A percentile compares a stretch with the other conserved stretches of the same genome.
phyloP scores from a whole-genome alignment of 129 eudicot species.

The Ambrosia artemisiifolia region DNA sequence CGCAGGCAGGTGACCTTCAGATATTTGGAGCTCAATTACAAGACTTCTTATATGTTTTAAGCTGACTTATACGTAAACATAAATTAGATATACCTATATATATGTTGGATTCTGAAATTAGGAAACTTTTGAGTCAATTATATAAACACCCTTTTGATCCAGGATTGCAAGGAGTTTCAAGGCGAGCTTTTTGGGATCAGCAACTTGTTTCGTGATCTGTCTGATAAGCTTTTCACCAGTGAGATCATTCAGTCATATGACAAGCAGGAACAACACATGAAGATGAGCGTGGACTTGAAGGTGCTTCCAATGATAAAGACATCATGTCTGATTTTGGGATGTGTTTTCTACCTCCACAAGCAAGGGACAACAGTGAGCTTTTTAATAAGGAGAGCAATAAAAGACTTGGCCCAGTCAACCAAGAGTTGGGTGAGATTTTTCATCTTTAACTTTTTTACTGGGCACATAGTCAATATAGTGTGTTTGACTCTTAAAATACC shows the following conservation, averaged over 20 bases:
- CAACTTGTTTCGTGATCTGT: conserved; percentile 89
- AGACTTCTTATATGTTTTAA: not conserved
- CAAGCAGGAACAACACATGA: conserved; percentile 32
- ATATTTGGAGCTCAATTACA: not conserved
- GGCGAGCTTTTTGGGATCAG: conserved; percentile 96
- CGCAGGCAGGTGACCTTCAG: too few species aligned
- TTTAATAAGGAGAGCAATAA: conserved; percentile 22
- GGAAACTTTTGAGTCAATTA: not conserved
- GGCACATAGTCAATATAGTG: not conserved
- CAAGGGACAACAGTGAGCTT: conserved; percentile 18
- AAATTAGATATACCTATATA: not conserved
- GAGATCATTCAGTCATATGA: conserved; percentile 77
- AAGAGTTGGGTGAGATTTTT: conserved; percentile 60
- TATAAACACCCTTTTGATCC: conserved; percentile 16
- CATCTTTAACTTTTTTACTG: not conserved
- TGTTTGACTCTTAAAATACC: not conserved
- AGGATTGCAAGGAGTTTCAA: conserved; percentile 86
- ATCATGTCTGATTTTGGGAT: conserved; percentile 41
- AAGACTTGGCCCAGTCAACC: conserved; percentile 26
- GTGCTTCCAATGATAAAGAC: conserved; percentile 27
- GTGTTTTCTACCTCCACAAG: conserved; percentile 43
- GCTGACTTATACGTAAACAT: not conserved
- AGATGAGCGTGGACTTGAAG: not conserved
- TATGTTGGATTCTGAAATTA: not conserved
- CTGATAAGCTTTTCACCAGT: conserved; percentile 88